A percentile compares a stretch with the other conserved stretches of the same genome.
phyloP scores from a whole-genome alignment of 768 basidiomycete genomes.

The Phanerochaete carnosa region DNA sequence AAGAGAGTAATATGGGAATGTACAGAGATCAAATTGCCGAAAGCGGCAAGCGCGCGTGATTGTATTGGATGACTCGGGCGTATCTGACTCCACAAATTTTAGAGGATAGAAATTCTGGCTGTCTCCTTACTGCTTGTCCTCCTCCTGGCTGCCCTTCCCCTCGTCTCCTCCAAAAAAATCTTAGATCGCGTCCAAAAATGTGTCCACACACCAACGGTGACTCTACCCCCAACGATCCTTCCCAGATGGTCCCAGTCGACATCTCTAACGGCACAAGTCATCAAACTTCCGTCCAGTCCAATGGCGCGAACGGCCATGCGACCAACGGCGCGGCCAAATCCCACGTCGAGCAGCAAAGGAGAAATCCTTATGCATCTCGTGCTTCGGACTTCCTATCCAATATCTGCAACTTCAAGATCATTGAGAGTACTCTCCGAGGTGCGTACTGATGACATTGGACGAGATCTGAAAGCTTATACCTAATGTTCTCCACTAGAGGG shows the following conservation, averaged over 20 bases:
- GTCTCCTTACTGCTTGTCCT: neutral
- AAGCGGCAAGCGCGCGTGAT: slow-evolving; percentile 3
- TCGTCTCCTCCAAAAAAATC: neutral
- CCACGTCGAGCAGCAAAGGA: slow-evolving; percentile 35
- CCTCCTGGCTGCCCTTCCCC: neutral
- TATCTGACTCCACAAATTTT: slow-evolving; percentile 8
- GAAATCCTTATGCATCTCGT: slow-evolving; percentile 87
- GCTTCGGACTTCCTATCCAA: slow-evolving; percentile 92
- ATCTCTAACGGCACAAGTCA: slow-evolving; percentile 41
- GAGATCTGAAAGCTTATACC: slow-evolving; percentile 9
- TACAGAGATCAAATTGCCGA: neutral
- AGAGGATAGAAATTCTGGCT: neutral
- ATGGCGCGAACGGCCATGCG: slow-evolving; percentile 30
- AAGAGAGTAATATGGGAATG: neutral
- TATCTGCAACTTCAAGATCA: slow-evolving; percentile 91
- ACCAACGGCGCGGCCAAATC: slow-evolving; percentile 28
- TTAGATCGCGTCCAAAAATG: slow-evolving; percentile 37
- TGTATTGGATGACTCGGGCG: neutral
- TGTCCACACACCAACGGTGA: slow-evolving; percentile 61
- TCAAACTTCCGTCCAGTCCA: slow-evolving; percentile 24
- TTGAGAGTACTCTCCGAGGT: slow-evolving; percentile 96
- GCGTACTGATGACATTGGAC: neutral
- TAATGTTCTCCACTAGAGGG: slow-evolving; percentile 61
- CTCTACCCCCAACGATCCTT: slow-evolving; percentile 36
- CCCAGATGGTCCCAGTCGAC: slow-evolving; percentile 74